phyloP scores from a whole-genome alignment of 2,329 filamentous ascomycete species.

The Neofusicoccum ribis region DNA sequence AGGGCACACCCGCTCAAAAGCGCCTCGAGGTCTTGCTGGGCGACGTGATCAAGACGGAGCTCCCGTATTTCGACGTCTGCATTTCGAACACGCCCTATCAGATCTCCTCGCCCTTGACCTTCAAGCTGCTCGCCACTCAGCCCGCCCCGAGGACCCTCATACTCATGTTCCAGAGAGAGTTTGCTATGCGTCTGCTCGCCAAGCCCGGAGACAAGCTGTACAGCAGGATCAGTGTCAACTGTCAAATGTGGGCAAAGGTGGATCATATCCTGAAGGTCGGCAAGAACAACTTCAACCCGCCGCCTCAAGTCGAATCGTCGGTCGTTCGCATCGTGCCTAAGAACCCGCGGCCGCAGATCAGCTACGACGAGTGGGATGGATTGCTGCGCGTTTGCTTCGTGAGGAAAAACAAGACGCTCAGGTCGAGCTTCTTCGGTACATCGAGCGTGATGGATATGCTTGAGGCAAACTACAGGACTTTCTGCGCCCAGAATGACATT shows the following conservation, averaged over 20 bases:
- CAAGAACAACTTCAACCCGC: constrained; percentile 94
- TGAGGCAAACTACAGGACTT: constrained; percentile 85
- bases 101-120: constrained; percentile 90
- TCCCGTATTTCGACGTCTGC: constrained; percentile 79
- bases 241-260: constrained; percentile 84
- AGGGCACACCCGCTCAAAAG: constrained; percentile 81
- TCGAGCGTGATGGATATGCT: constrained; percentile 79
- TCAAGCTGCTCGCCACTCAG: constrained; percentile 79
- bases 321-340: constrained; percentile 91
- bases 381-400: constrained; percentile 80
- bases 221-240: constrained; percentile 86
- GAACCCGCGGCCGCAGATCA: constrained; percentile 79
- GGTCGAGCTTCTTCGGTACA: constrained; percentile 77
- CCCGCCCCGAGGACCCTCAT: constrained; percentile 81
- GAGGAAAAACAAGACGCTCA: constrained; percentile 86
- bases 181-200: constrained; percentile 85
- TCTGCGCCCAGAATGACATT: constrained; percentile 84
- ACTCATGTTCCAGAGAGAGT: constrained; percentile 97
- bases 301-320: constrained; percentile 86
- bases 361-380: constrained; percentile 94
- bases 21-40: constrained; percentile 85
- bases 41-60: constrained; percentile 84
- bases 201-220: constrained; percentile 87
- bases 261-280: constrained; percentile 85
- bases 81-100: constrained; percentile 75